A percentile compares a stretch with the other conserved stretches of the same genome.
phyloP scores from a whole-genome alignment of 164 flowering plant genomes.

The Euptelea pleiosperma region DNA sequence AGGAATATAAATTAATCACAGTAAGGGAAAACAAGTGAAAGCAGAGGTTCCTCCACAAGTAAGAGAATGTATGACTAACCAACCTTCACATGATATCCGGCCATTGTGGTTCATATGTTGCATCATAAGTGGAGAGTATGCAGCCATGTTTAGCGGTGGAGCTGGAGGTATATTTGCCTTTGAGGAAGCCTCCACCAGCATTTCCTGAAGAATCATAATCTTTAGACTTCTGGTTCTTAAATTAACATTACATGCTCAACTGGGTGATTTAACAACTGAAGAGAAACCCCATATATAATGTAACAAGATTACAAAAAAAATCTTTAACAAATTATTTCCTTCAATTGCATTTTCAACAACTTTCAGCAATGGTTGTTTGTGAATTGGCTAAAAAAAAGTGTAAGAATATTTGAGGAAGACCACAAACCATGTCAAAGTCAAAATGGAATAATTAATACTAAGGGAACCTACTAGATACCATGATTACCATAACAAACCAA shows the following conservation, averaged over 20 bases:
- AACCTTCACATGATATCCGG: conserved; percentile 54
- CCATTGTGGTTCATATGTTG: conserved; percentile 37
- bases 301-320: no score
- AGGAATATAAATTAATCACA: background rate
- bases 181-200: conserved; percentile 53
- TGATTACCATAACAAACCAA: no score
- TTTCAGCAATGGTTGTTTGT: no score
- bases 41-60: background rate
- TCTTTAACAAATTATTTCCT: no score
- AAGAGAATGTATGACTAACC: conserved; percentile 16
- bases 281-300: conserved; percentile 8
- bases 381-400: no score
- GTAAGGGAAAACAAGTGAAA: background rate
- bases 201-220: conserved; percentile 66
- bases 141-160: conserved; percentile 34
- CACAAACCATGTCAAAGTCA: no score
- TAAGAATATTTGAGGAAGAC: no score
- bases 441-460: no score
- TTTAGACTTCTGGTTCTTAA: conserved; percentile 34
- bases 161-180: conserved; percentile 38
- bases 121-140: conserved; percentile 45
- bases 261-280: conserved; percentile 4
- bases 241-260: conserved; percentile 27
- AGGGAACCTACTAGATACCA: no score
- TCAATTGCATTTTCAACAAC: no score